Base-by-base conservation (phyloP, 441 rosid genomes). In the Omphalea diandra region DNA sequence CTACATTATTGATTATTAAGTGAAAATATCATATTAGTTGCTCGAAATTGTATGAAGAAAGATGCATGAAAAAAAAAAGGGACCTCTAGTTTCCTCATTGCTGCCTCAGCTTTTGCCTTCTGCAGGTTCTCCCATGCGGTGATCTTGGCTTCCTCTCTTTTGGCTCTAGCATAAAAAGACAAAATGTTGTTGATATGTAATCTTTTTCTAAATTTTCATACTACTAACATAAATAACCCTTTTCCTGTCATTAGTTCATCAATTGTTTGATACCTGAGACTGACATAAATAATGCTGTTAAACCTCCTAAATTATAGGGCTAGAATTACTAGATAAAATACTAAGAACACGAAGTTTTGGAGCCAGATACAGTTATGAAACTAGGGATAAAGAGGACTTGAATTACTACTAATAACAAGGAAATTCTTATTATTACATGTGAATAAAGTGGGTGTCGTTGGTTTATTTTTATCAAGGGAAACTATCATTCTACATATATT, bases 21-120 rank as follows among this genome's bases (percentile, higher is more conserved):
- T 64, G 71, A 67, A 54, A 41, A 55, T 44, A 35, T 55, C 64
- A 7, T 15, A 26, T 27, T 14, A 65, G 6, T 24, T 18, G 32
- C 4, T 35, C 41, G 44, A 31, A 73, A 58, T 11, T 52, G 29
- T 44, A 53, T 26, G 66, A 33, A 56, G 65, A 59, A 50, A 62
- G 18, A 63, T 33, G 36, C 11, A 71, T 70, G 53, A 64, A 67
- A 67, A 72, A 65, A 69, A 31, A 72, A 65, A 69, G 27, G 70
- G 77, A 89, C 98, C 97, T 93, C 97, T 55, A 93, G 94, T 79
- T 93, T 90, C 68, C 94, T 75, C 32, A 93, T 87, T 68, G 87
- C 85, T 75, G 97, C 93, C 80, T 93, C 98, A 15, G 98, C 98
- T 77, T 93, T 90, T 14, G 98, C 98, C 82, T 86, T 93, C 87